Evolutionary conservation across 345 rosid genomes (phyloP).

Genomic region (Gossypium turneri): DNA sequence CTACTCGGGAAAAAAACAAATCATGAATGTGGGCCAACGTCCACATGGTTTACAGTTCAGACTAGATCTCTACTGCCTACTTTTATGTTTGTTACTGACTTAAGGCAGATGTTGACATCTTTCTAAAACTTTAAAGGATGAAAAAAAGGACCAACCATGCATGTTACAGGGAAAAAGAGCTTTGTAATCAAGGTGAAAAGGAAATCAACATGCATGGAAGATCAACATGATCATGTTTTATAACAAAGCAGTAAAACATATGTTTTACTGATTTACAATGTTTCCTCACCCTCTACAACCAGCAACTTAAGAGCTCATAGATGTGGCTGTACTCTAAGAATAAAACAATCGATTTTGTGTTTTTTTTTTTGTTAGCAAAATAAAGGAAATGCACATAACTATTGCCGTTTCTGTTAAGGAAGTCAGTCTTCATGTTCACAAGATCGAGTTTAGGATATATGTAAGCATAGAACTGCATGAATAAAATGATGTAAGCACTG

Average conservation of each 20-base stretch:
- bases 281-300: too few relatives aligned
- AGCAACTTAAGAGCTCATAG: background rate
- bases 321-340: background rate
- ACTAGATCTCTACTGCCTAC: background rate
- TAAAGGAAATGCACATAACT: background rate
- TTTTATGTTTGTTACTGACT: background rate
- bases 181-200: background rate
- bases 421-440: conserved; percentile 88
- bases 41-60: background rate
- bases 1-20: background rate
- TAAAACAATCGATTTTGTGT: too few relatives aligned
- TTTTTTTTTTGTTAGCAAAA: background rate
- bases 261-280: too few relatives aligned
- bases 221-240: background rate
- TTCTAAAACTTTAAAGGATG: background rate
- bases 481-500: conserved; percentile 17
- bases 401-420: conserved; percentile 88
- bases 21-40: background rate
- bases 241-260: too few relatives aligned
- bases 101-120: background rate
- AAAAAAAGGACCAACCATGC: background rate
- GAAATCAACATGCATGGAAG: background rate
- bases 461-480: conserved; percentile 77
- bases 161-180: background rate
- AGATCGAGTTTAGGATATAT: conserved; percentile 70